Evolutionary conservation across 257 asterid genomes (phyloP).

Genomic region (Galeopsis tetrahit): DNA sequence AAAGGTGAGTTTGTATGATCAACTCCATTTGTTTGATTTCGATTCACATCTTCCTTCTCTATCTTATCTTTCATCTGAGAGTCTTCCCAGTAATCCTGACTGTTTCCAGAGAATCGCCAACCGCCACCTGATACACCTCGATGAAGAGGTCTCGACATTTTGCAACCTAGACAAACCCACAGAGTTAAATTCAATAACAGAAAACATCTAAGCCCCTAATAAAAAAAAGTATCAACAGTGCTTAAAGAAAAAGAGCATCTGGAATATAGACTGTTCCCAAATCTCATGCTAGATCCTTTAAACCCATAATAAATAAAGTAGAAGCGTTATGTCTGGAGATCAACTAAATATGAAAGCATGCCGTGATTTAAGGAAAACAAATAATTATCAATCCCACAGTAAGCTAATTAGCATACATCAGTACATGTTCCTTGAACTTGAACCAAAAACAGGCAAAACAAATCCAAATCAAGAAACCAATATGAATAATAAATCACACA

Average conservation of each 20-base stretch:
- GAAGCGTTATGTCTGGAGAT: constrained; percentile 21
- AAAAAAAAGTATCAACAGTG: background rate
- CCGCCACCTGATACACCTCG: constrained; percentile 83
- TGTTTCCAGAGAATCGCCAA: constrained; percentile 59
- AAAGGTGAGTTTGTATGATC: constrained; percentile 43
- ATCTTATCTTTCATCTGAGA: constrained; percentile 80
- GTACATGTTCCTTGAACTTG: constrained; percentile 19
- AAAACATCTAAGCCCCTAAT: background rate
- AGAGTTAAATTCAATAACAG: constrained; percentile 31
- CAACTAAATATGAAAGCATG: constrained; percentile 8
- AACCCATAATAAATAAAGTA: background rate
- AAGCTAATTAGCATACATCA: background rate
- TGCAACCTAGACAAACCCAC: constrained; percentile 54
- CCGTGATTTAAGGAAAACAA: constrained; percentile 32
- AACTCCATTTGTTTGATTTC: constrained; percentile 29
- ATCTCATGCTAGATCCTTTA: constrained; percentile 32
- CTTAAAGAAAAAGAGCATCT: background rate
- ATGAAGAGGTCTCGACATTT: constrained; percentile 90
- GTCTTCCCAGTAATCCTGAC: constrained; percentile 69
- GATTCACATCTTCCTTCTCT: constrained; percentile 77
- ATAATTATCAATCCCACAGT: constrained; percentile 26
- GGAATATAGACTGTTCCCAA: constrained; percentile 25
- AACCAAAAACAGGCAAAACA: background rate
- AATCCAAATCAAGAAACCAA: constrained; percentile 31
- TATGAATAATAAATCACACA: background rate